Evolutionary conservation across 352 stramenopile species (phyloP), one percentile per base, ranked within the genome.

Genomic region (Bremia lactucae): DNA sequence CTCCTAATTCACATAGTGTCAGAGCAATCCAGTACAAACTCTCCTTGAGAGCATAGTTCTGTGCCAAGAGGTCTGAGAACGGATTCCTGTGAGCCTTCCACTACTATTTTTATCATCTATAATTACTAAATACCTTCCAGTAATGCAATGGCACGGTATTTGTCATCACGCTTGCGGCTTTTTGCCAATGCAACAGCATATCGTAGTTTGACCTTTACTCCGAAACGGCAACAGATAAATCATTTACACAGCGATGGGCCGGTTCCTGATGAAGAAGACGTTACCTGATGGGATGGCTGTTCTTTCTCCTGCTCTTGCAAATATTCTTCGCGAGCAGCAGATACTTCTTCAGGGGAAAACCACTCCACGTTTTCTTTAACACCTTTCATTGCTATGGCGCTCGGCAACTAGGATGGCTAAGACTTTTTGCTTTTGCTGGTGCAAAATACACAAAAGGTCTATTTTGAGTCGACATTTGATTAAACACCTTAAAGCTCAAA

Each of bases 1-100:
- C 77, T 26, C 74, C 74, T 41, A 90, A 46, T 7, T 62, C 66
- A 35, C 79, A 87, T 24, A 70, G 52, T 22, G 77, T 84, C 13
- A 86, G 42, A 37, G 77, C 68, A 42, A 86, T 78, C 74, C 74
- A 87, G 49, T 90, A 87, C 38, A 90, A 59, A 51, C 72, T 85
- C 35, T 87, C 77, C 14, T 72, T 75, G 4, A 34, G 41, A 19
- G 78, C 61, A 37, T 73, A 79, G 3, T 45, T 61, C 24, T 66
- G 49, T 1, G 73, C 50, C 34, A 90, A 33, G 36, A 90, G 40
- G 59, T 90, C 77, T 88, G 40, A 44, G 29, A 44, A 44, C 8
- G 49, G 21, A 36, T 45, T n/a, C n/a, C 2, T 31, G 15, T 14
- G 15, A 33, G 24, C 24, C 24, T 33, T 13, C 1, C 7, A 1